phyloP scores from a whole-genome alignment of 495 filamentous ascomycete genomes.

The Chaetomium tenue region DNA sequence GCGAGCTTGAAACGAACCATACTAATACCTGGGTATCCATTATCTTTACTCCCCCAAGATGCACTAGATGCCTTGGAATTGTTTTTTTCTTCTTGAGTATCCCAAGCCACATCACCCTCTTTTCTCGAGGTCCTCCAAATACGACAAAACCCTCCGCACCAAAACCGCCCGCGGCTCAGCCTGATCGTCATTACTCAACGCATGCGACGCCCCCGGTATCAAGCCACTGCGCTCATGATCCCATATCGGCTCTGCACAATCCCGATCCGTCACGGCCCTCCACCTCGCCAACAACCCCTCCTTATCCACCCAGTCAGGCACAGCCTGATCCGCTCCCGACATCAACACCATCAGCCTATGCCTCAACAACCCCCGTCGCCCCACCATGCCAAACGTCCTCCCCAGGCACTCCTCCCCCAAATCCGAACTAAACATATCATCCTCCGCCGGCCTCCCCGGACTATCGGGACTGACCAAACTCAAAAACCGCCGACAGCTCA shows the following conservation, averaged over 20 bases:
- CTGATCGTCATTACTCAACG: conserved; percentile 48
- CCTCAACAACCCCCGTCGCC: conserved; percentile 46
- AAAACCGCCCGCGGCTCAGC: conserved; percentile 44
- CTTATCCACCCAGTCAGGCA: conserved; percentile 62
- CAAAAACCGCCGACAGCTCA: conserved; percentile 61
- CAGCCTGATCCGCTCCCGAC: conserved; percentile 63
- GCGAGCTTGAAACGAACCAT: too few species aligned
- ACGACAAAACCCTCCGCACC: conserved; percentile 39
- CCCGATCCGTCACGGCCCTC: conserved; percentile 31
- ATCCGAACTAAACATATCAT: conserved; percentile 78
- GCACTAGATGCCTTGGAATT: too few species aligned
- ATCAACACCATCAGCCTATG: conserved; percentile 47
- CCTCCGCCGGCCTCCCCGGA: conserved; percentile 52
- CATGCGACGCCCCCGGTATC: conserved; percentile 49
- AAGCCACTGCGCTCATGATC: conserved; percentile 41
- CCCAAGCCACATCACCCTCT: too few species aligned
- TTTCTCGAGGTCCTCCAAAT: conserved; percentile 25
- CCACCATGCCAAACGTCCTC: conserved; percentile 62
- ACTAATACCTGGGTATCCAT: too few species aligned
- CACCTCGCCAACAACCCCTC: conserved; percentile 58
- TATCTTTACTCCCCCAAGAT: too few species aligned
- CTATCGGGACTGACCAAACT: conserved; percentile 59
- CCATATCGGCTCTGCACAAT: conserved; percentile 33
- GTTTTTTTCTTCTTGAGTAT: too few species aligned
- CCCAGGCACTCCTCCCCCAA: conserved; percentile 54